A percentile compares a stretch with the other conserved stretches of the same genome.
Conservation (phyloP, 345 rosid genomes). For the Populus davidiana region DNA sequence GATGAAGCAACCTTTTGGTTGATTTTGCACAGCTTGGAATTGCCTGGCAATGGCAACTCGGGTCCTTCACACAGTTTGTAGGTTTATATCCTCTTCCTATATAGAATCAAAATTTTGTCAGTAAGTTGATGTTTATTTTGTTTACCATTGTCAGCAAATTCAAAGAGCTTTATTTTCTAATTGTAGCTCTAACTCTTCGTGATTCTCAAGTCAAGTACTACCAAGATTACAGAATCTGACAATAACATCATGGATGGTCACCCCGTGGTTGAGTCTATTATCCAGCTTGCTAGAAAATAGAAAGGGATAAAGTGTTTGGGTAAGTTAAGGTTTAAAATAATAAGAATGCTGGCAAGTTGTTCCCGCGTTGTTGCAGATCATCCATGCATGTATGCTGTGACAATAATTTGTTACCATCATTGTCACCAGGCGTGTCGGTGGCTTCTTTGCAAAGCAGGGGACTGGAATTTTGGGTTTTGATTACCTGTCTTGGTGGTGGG, state of each 20-base stretch:
- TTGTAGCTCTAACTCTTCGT: neutral
- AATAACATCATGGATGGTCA: neutral
- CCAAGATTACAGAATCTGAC: neutral
- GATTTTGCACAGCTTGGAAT: slow-evolving; percentile 17
- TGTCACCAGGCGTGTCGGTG: too few relatives aligned
- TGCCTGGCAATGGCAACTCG: neutral
- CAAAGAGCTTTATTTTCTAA: neutral
- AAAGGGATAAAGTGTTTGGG: neutral
- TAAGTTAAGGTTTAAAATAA: neutral
- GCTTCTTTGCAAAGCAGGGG: too few relatives aligned
- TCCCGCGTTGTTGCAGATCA: too few relatives aligned
- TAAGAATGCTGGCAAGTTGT: too few relatives aligned
- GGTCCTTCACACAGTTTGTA: neutral
- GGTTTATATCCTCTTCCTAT: neutral
- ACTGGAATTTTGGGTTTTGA: too few relatives aligned
- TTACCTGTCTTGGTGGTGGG: too few relatives aligned
- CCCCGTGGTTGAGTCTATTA: neutral
- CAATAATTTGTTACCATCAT: neutral
- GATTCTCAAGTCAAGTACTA: neutral
- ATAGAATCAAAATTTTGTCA: neutral
- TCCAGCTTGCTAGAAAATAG: neutral
- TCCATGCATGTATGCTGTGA: neutral
- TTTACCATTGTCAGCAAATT: neutral
- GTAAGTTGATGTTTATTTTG: neutral
- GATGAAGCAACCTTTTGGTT: slow-evolving; percentile 50